Evolutionary conservation across 2,329 filamentous ascomycete species (phyloP), one percentile per base, ranked within the genome.

Genomic region (Aspergillus sp.): DNA sequence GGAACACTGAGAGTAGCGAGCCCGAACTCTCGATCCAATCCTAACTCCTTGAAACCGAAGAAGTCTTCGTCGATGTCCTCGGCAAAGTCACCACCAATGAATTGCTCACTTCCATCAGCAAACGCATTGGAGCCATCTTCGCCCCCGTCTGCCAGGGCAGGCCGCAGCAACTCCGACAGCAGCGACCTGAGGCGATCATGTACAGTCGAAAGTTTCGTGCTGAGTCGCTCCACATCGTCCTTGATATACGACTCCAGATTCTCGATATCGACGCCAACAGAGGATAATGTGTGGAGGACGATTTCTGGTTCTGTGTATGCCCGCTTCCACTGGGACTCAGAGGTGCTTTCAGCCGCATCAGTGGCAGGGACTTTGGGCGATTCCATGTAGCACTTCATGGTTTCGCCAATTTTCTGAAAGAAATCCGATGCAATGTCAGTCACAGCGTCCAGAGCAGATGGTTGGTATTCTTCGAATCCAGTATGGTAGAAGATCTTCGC

Each of bases 41-140:
- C 94, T 43, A 99, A 83, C 55, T 96, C 92, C 68, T 91, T 92
- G 82, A 99, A 97, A 23, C 94, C 94, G 66, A 99, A 99, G 82
- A 97, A 99, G 75, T 99, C 94, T 77, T 99, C 94, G 56, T 92
- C 93, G 11, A 99, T 88, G 63, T 99, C 94, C 69, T 97, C 94
- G 0, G 94, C 94, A 70, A 99, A 99, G 71, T 99, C 94, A 56
- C 94, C 94, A 43, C 89, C 91, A 45, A 97, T 87, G 63, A 97
- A 99, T 68, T 97, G 94, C 59, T 99, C 94, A 71, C 91, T 96
- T 59, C 92, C 93, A 64, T 99, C 94, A 57, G 95, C 91, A 79
- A 99, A 99, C 5, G 91, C 89, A 52, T 88, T 89, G 4, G 88
- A 91, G 32, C 92, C 94, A 67, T 97, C 94, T 29, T 84, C 83